These are phyloP conservation scores for Pseudoscleropodium purum DNA, from an alignment of 225 moss, liverwort and hornwort species.

Conservation along the genomic window DNA sequence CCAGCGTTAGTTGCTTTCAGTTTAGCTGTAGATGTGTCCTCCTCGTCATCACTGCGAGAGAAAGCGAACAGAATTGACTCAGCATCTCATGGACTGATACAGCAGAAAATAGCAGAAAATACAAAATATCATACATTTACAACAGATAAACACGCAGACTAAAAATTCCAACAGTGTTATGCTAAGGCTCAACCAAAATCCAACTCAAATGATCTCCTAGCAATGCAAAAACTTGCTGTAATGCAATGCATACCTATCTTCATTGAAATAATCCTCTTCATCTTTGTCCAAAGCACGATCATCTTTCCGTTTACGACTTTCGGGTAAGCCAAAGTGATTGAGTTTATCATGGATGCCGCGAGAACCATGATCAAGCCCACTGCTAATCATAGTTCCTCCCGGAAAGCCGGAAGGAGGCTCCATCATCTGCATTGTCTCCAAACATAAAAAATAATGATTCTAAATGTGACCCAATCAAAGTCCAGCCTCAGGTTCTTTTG, in stretches of 20 bases:
- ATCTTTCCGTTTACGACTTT: slow-evolving; percentile 75
- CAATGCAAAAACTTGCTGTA: background rate
- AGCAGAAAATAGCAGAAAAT: background rate
- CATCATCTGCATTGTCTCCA: slow-evolving; percentile 37
- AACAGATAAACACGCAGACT: background rate
- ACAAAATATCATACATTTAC: background rate
- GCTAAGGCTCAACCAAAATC: background rate
- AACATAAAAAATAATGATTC: background rate
- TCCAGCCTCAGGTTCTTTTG: background rate
- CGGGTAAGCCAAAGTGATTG: slow-evolving; percentile 37
- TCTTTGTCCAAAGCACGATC: slow-evolving; percentile 88
- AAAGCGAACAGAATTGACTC: background rate
- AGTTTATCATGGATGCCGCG: slow-evolving; percentile 45
- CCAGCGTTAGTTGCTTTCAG: slow-evolving; percentile 24
- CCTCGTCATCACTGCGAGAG: slow-evolving; percentile 77
- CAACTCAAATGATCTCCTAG: background rate
- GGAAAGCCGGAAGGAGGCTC: slow-evolving; percentile 33
- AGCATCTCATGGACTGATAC: background rate
- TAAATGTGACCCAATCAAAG: background rate
- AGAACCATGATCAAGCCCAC: slow-evolving; percentile 64
- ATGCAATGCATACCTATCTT: slow-evolving; percentile 50
- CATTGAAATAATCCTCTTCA: slow-evolving; percentile 92
- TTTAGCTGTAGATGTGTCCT: slow-evolving; percentile 63
- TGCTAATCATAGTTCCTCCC: slow-evolving; percentile 39
- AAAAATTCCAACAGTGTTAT: background rate